phyloP scores from a whole-genome alignment of 2,329 filamentous ascomycete genomes.

The Torrubiella hemipterigena region DNA sequence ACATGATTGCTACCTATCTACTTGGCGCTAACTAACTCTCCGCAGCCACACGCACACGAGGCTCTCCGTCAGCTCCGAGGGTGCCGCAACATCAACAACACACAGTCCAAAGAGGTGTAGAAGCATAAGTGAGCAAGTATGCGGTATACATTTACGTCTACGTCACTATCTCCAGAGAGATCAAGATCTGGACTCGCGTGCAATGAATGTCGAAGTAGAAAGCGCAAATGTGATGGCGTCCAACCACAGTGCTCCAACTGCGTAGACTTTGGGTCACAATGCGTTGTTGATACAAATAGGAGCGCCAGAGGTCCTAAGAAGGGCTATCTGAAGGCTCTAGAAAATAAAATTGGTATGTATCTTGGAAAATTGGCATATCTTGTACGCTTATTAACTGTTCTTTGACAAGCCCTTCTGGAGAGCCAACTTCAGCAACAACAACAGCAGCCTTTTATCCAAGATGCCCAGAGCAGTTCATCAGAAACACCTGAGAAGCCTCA shows the following conservation, averaged over 20 bases:
- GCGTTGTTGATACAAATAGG: not conserved
- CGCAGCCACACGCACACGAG: too few species aligned
- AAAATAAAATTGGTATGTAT: not conserved
- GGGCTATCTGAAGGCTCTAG: not conserved
- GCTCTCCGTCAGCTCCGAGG: too few species aligned
- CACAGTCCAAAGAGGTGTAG: too few species aligned
- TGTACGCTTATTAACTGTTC: not conserved
- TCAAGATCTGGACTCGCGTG: too few species aligned
- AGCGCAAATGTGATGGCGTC: not conserved
- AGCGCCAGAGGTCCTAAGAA: not conserved
- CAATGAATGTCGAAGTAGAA: not conserved
- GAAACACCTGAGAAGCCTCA: not conserved
- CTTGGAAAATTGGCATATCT: not conserved
- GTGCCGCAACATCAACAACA: too few species aligned
- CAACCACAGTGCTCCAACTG: not conserved
- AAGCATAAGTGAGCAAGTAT: too few species aligned
- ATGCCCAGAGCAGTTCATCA: not conserved
- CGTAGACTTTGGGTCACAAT: not conserved
- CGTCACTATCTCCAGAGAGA: too few species aligned
- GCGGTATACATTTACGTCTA: too few species aligned
- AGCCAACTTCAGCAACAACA: constrained; percentile 2
- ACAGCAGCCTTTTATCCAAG: not conserved
- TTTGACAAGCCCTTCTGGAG: constrained; percentile 3
- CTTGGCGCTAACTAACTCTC: too few species aligned
- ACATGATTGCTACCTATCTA: too few species aligned